These are phyloP conservation scores for Tetrahymena thermophila DNA, from an alignment of 73 alveolate genomes.

Conservation along the genomic window DNA sequence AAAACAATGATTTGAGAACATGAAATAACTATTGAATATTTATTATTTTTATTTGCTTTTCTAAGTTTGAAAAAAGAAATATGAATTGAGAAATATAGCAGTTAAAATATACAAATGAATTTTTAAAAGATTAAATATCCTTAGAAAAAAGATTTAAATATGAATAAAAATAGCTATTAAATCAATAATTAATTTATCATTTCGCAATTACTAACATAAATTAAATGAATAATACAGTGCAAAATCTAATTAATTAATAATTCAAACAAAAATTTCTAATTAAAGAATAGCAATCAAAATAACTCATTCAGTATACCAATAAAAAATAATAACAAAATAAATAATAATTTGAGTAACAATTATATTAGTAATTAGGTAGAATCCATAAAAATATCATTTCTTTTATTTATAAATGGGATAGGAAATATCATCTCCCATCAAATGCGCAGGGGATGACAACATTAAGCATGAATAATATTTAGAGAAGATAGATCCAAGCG, in stretches of 20 bases:
- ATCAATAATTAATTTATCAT: too few species aligned
- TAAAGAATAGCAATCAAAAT: too few species aligned
- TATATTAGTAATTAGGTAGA: neutral
- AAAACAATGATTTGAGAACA: neutral
- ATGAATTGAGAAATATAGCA: neutral
- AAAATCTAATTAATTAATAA: too few species aligned
- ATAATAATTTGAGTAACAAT: neutral
- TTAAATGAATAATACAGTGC: too few species aligned
- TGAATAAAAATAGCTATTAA: neutral
- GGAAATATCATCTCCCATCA: neutral
- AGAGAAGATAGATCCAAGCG: neutral
- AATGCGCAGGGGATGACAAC: neutral
- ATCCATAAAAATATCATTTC: neutral
- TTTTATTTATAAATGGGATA: neutral
- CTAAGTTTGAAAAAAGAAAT: neutral
- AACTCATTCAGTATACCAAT: neutral
- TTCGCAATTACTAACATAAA: neutral
- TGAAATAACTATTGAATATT: too few species aligned
- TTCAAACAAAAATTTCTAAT: too few species aligned
- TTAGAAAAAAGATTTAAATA: neutral
- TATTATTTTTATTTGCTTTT: too few species aligned
- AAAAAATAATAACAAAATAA: neutral
- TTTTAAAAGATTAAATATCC: neutral
- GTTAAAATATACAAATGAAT: neutral
- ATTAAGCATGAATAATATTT: neutral